Conservation (phyloP, 2,329 filamentous ascomycete species). For the Cryphonectria parasitica region DNA sequence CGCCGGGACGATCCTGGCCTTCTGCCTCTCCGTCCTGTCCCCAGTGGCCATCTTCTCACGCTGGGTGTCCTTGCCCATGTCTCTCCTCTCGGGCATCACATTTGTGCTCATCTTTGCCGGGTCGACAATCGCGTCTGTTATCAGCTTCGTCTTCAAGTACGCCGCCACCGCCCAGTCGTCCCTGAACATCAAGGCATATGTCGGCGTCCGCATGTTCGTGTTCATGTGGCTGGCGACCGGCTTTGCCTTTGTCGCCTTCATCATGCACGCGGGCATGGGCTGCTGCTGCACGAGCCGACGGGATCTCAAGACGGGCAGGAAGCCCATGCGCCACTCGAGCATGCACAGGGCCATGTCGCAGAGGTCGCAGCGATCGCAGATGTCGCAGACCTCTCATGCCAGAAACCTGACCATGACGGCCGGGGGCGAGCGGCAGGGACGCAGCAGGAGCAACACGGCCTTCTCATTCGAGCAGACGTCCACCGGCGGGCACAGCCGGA, state of each 20-base stretch:
- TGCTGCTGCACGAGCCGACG: slow-evolving; percentile 71
- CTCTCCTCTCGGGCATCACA: slow-evolving; percentile 68
- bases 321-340: slow-evolving; percentile 33
- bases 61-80: slow-evolving; percentile 67
- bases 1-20: slow-evolving; percentile 68
- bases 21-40: slow-evolving; percentile 72
- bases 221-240: slow-evolving; percentile 87
- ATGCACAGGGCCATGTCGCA: slow-evolving; percentile 28
- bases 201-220: slow-evolving; percentile 76
- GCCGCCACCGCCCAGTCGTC: slow-evolving; percentile 72
- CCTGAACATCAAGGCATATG: slow-evolving; percentile 73
- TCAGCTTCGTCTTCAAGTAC: slow-evolving; percentile 80
- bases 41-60: slow-evolving; percentile 58
- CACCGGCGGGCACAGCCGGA: slow-evolving; percentile 10
- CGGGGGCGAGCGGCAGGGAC: slow-evolving; percentile 13
- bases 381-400: slow-evolving; percentile 15
- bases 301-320: slow-evolving; percentile 51
- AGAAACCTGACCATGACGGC: slow-evolving; percentile 13
- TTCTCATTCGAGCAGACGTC: slow-evolving; percentile 26
- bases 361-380: slow-evolving; percentile 37
- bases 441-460: slow-evolving; percentile 26
- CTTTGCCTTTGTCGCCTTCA: slow-evolving; percentile 69
- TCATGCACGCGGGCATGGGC: slow-evolving; percentile 74
- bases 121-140: slow-evolving; percentile 76
- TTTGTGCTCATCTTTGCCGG: slow-evolving; percentile 71